Conservation (phyloP, 305 asterid genomes). For the Solanum hybrid region DNA sequence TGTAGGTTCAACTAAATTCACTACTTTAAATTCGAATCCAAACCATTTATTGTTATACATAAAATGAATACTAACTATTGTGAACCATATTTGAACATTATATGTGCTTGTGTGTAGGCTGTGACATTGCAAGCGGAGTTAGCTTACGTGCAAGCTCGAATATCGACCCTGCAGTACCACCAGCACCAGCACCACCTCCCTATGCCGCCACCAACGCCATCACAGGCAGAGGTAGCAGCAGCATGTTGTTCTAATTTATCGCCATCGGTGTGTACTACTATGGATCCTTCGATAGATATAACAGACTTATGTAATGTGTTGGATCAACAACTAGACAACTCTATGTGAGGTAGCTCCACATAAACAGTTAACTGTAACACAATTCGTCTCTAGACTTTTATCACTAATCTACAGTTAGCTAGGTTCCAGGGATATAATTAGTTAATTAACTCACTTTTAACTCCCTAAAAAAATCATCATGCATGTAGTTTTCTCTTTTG, state of each 20-base stretch:
- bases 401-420: conserved; percentile 28
- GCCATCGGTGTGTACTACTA: not conserved
- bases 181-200: not conserved
- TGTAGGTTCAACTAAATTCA: not conserved
- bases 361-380: conserved; percentile 27
- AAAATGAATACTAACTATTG: not conserved
- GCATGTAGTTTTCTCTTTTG: not conserved
- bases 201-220: not conserved
- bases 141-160: conserved; percentile 74
- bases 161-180: conserved; percentile 40
- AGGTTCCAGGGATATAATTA: conserved; percentile 6
- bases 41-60: not conserved
- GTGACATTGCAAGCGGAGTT: conserved; percentile 75
- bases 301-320: conserved; percentile 24
- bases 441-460: not conserved
- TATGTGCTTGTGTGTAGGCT: conserved; percentile 30
- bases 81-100: not conserved
- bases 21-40: accelerated
- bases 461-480: not conserved
- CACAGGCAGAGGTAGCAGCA: not conserved
- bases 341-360: conserved; percentile 22
- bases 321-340: conserved; percentile 26
- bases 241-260: not conserved
- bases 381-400: conserved; percentile 31
- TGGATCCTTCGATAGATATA: conserved; percentile 14